Evolutionary conservation across 495 filamentous ascomycete genomes (phyloP).

Genomic region (Aspergillus cristatus): DNA sequence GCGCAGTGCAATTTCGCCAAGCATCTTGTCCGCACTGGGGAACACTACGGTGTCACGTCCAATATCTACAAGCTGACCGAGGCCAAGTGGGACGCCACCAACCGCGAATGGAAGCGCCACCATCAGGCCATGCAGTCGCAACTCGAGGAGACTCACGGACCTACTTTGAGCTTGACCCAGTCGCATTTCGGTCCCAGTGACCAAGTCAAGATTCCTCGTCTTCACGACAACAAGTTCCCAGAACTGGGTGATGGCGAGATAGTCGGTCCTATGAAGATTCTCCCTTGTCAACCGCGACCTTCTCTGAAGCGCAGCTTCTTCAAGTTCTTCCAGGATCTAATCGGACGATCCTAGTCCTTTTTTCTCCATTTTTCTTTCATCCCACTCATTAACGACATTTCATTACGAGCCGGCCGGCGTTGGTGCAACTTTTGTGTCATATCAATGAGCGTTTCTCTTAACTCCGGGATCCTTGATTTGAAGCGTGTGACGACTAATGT

Average conservation of each 20-base stretch:
- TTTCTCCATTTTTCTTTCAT: conserved; percentile 3
- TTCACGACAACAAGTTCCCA: conserved; percentile 74
- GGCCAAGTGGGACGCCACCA: conserved; percentile 74
- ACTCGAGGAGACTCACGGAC: conserved; percentile 23
- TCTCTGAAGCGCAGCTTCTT: conserved; percentile 37
- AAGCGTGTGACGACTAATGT: conserved; percentile 31
- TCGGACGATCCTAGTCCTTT: conserved; percentile 21
- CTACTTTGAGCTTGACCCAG: conserved; percentile 31
- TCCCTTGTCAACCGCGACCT: conserved; percentile 24
- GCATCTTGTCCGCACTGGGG: conserved; percentile 73
- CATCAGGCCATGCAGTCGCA: conserved; percentile 52
- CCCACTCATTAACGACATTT: conserved; percentile 6
- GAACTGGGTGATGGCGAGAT: conserved; percentile 83
- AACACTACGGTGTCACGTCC: conserved; percentile 78
- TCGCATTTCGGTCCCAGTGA: conserved; percentile 33
- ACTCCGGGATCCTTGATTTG: conserved; percentile 13
- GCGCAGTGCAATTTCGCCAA: conserved; percentile 75
- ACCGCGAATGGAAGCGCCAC: conserved; percentile 57
- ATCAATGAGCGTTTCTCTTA: conserved; percentile 9
- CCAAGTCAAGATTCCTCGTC: conserved; percentile 50
- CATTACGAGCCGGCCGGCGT: conserved; percentile 8
- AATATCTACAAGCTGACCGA: conserved; percentile 75
- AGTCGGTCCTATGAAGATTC: conserved; percentile 74
- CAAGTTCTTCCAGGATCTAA: conserved; percentile 38
- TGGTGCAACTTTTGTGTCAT: conserved; percentile 21